phyloP scores from a whole-genome alignment of 805 yeast genomes.

The Kodamaea fukazawae region DNA sequence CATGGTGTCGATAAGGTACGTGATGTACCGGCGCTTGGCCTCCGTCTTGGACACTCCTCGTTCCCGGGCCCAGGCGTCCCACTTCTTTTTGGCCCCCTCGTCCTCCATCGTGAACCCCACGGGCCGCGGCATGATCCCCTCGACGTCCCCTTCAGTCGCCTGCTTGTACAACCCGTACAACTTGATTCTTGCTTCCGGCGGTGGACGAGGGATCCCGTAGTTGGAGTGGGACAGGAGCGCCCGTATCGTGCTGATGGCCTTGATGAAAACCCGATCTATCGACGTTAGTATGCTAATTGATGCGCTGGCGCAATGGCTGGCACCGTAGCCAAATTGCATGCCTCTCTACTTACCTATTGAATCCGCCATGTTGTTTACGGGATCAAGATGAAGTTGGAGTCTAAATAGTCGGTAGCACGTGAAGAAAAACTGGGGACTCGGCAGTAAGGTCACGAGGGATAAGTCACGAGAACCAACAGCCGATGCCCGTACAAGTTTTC shows the following conservation, averaged over 20 bases:
- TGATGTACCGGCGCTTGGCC: constrained; percentile 71
- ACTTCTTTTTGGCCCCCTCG: constrained; percentile 66
- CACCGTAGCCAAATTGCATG: too few species aligned
- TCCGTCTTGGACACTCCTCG: constrained; percentile 66
- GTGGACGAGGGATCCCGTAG: constrained; percentile 71
- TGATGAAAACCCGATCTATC: constrained; percentile 71
- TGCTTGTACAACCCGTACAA: constrained; percentile 84
- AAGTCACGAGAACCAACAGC: too few species aligned
- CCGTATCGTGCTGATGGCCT: constrained; percentile 77
- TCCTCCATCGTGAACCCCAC: constrained; percentile 58
- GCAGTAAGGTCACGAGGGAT: too few species aligned
- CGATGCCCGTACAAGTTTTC: too few species aligned
- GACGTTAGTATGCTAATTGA: constrained; percentile 16
- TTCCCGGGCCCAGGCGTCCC: constrained; percentile 83
- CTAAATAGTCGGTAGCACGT: constrained; percentile 4
- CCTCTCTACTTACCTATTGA: constrained; percentile 40
- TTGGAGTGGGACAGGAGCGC: constrained; percentile 65
- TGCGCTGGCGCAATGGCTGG: background rate
- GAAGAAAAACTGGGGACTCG: constrained; percentile 6
- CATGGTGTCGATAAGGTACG: constrained; percentile 71
- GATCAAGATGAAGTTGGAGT: too few species aligned
- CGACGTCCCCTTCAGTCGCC: constrained; percentile 84
- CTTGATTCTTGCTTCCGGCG: constrained; percentile 62
- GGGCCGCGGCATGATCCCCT: constrained; percentile 65
- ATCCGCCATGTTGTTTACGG: constrained; percentile 41